These are phyloP conservation scores for Schoenoplectus tabernaemontani DNA, from an alignment of 202 grass and related monocot genomes.

Conservation along the genomic window DNA sequence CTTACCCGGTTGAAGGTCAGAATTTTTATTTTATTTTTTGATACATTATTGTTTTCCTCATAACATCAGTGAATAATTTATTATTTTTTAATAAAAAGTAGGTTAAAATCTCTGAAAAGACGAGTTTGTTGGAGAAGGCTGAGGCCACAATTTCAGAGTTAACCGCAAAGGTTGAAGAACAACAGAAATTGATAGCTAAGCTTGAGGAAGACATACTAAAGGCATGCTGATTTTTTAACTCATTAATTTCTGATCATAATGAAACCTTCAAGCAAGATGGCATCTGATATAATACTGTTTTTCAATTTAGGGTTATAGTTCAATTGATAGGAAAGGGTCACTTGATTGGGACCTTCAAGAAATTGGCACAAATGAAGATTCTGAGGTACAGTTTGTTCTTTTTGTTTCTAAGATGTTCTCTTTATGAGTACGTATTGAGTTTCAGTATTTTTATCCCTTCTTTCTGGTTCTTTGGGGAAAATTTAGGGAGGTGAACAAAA, in stretches of 20 bases:
- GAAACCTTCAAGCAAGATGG: not conserved
- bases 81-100: conserved; percentile 29
- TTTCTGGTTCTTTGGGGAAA: conserved; percentile 16
- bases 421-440: not conserved
- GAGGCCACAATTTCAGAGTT: conserved; percentile 63
- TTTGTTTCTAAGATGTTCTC: conserved; percentile 11
- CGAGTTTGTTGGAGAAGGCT: conserved; percentile 64
- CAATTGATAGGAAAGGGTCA: conserved; percentile 64
- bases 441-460: not conserved
- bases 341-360: conserved; percentile 99
- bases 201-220: conserved; percentile 97
- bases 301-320: conserved; percentile 64
- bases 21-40: conserved; percentile 25
- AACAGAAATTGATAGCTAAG: conserved; percentile 89
- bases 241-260: conserved; percentile 14
- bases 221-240: conserved; percentile 38
- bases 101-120: conserved; percentile 99
- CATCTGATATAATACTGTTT: conserved; percentile 4
- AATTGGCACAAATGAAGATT: conserved; percentile 72
- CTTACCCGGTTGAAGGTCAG: conserved; percentile 92
- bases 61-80: not conserved
- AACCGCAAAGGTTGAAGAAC: conserved; percentile 79
- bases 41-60: too few relatives aligned
- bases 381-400: conserved; percentile 48
- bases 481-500: conserved; percentile 81